Conservation (phyloP, 78 protist genomes). For the Pelomyxa schiedti region DNA sequence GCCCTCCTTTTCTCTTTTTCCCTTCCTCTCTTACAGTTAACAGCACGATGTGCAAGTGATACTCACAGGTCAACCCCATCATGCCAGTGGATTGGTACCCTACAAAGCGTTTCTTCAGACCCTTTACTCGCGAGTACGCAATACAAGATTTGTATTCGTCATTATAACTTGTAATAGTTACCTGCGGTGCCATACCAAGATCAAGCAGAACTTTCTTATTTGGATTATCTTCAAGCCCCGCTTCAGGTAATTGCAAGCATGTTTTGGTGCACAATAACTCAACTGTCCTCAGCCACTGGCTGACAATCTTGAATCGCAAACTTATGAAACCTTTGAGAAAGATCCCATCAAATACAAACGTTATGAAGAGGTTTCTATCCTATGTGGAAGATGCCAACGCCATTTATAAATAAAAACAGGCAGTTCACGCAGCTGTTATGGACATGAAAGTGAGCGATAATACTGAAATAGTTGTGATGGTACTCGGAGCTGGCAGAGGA, state of each 20-base stretch:
- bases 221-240: slow-evolving; percentile 18
- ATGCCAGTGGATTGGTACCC: neutral
- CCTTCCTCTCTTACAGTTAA: neutral
- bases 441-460: neutral
- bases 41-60: neutral
- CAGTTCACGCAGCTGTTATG: neutral
- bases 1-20: neutral
- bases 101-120: slow-evolving; percentile 16
- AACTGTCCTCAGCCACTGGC: slow-evolving; percentile 66
- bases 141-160: too few species aligned
- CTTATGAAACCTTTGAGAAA: slow-evolving; percentile 91
- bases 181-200: neutral
- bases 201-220: slow-evolving; percentile 8
- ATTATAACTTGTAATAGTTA: too few species aligned
- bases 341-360: slow-evolving; percentile 83
- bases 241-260: slow-evolving; percentile 1
- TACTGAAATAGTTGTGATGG: slow-evolving; percentile 55
- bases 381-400: neutral
- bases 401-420: neutral
- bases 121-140: slow-evolving; percentile 6
- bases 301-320: slow-evolving; percentile 83
- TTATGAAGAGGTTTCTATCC: slow-evolving; percentile 33
- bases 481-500: slow-evolving; percentile 98
- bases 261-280: slow-evolving; percentile 24
- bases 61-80: neutral